A percentile compares a stretch with the other conserved stretches of the same genome.
Evolutionary conservation across 305 asterid genomes (phyloP).

Genomic region (Rubia peregrina): DNA sequence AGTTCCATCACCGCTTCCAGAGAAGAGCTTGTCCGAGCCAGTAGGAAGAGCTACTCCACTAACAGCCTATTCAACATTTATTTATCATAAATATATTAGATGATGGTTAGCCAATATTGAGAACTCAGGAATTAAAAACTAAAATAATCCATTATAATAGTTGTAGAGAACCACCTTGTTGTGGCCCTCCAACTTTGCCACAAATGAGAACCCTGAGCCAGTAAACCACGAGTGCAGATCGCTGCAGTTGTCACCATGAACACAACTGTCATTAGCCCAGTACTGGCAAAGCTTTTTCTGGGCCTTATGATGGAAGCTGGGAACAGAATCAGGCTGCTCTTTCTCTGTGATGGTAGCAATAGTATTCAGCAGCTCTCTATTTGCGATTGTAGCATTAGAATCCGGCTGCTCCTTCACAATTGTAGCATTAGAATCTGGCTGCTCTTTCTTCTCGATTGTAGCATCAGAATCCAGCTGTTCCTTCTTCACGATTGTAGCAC

Average conservation of each 20-base stretch:
- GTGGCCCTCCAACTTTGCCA: no score
- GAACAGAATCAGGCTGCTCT: no score
- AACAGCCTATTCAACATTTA: constrained; percentile 29
- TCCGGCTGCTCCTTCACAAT: neutral
- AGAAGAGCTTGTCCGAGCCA: constrained; percentile 42
- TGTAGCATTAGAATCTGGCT: neutral
- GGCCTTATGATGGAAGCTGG: neutral
- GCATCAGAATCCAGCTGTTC: neutral
- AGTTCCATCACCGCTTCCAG: constrained; percentile 39
- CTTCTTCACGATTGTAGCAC: no score
- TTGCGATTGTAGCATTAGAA: neutral
- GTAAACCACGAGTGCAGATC: constrained; percentile 17
- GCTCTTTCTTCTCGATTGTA: neutral
- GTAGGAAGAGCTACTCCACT: constrained; percentile 57
- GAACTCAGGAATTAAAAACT: neutral
- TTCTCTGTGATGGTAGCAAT: no score
- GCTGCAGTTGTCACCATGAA: constrained; percentile 21
- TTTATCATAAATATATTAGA: neutral
- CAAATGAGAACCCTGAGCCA: no score
- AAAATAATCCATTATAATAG: no score
- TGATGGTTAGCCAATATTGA: no score
- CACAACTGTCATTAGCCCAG: constrained; percentile 35
- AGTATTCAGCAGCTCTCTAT: no score
- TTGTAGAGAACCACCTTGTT: no score
- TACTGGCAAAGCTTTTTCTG: constrained; percentile 24